Evolutionary conservation across 2,329 filamentous ascomycete genomes (phyloP), one percentile per base, ranked within the genome.

Genomic region (Teratosphaeria viscida): DNA sequence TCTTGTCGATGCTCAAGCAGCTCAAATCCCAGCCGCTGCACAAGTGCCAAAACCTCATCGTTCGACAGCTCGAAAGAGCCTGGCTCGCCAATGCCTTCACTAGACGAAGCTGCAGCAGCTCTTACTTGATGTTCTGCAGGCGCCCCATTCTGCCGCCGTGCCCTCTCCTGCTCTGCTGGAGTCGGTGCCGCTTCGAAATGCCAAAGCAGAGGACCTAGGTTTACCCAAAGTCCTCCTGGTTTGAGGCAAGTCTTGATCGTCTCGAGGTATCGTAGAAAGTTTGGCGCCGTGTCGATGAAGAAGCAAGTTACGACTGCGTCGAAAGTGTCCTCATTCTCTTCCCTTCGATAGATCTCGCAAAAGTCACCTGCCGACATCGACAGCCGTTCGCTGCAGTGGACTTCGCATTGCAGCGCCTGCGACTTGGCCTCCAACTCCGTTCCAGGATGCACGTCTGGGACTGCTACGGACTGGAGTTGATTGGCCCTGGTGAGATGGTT

Each of bases 271-370:
- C 88, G 84, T 58, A 97, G 87, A 35, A 96, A 73, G 71, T 99
- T 97, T 1, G 92, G 92, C 2, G 94, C 94, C 1, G 94, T 99
- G 72, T 99, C 95, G 60, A 99, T 87, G 77, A 99, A 99, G 77
- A 97, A 99, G 11, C 96, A 89, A 2, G 88, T 90, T 0, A 89
- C 85, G 1, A 97, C 90, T 1, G 87, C 91, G 68, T 96, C 86
- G 72, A 91, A 97, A 0, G 73, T 68, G 0, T 80, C 80, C 8
- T 76, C 73, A 66, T 89, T 83, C 0, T 82, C 81, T 1, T 82
- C 78, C 60, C 86, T 80, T 29, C 80, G 82, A 72, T 99, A 99
- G 0, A 92, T 74, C n/a, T 90, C 87, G 59, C 95, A 82, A 69
- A 99, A 99, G 72, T 99, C 94, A 3, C 90, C 91, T 0, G 92